phyloP scores from a whole-genome alignment of 208 protist genomes.

The Wallacemonas sp. region DNA sequence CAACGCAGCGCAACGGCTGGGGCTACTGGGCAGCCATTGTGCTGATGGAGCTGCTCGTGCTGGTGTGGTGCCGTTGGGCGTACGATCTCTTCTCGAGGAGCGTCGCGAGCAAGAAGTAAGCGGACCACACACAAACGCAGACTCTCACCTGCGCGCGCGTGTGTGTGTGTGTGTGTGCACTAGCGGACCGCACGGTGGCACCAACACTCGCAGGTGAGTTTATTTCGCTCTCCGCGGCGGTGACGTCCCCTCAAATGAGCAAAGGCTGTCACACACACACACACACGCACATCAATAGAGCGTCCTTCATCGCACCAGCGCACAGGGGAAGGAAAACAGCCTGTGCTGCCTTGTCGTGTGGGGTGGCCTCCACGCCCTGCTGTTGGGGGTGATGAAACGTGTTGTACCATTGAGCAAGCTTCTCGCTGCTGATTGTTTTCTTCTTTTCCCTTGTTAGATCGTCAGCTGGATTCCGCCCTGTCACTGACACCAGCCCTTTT shows the following conservation, averaged over 20 bases:
- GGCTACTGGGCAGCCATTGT: slow-evolving; percentile 60
- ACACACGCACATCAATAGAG: too few relatives aligned
- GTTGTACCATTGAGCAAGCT: not conserved
- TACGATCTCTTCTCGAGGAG: slow-evolving; percentile 44
- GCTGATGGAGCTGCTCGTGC: slow-evolving; percentile 46
- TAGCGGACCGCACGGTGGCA: not conserved
- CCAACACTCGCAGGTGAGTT: not conserved
- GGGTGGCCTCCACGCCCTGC: too few relatives aligned
- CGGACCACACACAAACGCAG: too few relatives aligned
- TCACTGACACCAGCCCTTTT: too few relatives aligned
- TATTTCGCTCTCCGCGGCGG: too few relatives aligned
- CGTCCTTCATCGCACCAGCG: too few relatives aligned
- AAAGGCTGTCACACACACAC: too few relatives aligned
- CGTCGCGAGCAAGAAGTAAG: slow-evolving; percentile 15
- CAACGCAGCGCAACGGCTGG: slow-evolving; percentile 17
- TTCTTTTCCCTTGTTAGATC: slow-evolving; percentile 2
- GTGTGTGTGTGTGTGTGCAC: slow-evolving; percentile 11
- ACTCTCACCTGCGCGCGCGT: too few relatives aligned
- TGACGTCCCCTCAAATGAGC: too few relatives aligned
- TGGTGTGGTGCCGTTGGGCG: slow-evolving; percentile 67
- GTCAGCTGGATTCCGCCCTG: not conserved
- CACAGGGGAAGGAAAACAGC: too few relatives aligned
- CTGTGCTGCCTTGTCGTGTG: too few relatives aligned
- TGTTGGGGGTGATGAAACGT: too few relatives aligned
- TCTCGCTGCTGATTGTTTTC: not conserved